Evolutionary conservation across 495 filamentous ascomycete species (phyloP).

Genomic region (Podospora conica): DNA sequence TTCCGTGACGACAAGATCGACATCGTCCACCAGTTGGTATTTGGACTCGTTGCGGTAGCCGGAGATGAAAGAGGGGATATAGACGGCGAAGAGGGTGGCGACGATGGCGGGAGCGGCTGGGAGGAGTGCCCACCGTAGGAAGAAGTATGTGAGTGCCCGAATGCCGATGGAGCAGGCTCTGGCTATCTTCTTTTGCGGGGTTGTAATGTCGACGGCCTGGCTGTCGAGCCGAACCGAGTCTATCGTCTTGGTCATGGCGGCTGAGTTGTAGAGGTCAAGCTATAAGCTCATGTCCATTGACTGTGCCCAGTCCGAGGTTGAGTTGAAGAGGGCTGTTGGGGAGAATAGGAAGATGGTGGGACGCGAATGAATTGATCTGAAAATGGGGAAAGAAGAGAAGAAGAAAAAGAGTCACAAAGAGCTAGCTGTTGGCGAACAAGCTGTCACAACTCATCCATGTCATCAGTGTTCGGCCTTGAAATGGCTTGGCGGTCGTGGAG

Average conservation of each 20-base stretch:
- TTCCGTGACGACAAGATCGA: slow-evolving; percentile 55
- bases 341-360: no score
- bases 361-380: no score
- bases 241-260: background rate
- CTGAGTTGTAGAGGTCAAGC: background rate
- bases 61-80: slow-evolving; percentile 61
- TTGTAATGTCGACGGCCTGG: slow-evolving; percentile 15
- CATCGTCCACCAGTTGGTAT: slow-evolving; percentile 55
- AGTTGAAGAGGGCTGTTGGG: no score
- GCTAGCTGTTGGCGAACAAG: background rate
- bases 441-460: background rate
- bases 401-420: background rate
- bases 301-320: background rate
- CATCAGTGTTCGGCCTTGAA: background rate
- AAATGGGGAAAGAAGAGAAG: background rate
- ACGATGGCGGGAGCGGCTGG: slow-evolving; percentile 57
- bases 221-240: background rate
- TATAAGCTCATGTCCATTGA: background rate
- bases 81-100: slow-evolving; percentile 65
- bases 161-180: slow-evolving; percentile 49
- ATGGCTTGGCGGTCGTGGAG: background rate
- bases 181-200: slow-evolving; percentile 27
- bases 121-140: slow-evolving; percentile 65
- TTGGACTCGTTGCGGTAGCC: slow-evolving; percentile 51
- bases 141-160: slow-evolving; percentile 60